Evolutionary conservation across 805 yeast species (phyloP).

Genomic region (Ogataea methylovora): DNA sequence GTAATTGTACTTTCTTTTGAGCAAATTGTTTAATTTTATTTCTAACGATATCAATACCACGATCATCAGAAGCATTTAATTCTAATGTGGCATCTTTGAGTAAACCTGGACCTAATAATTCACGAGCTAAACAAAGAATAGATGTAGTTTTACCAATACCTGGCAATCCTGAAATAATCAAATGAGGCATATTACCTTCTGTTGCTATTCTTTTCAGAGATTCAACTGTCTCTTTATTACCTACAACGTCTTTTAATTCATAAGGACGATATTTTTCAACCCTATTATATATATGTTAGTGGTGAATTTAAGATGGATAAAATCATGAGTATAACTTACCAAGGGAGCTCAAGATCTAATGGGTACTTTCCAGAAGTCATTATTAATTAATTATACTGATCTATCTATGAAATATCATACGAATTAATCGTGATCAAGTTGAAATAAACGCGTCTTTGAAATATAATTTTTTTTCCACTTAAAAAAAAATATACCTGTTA

Average conservation of each 20-base stretch:
- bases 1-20: conserved; percentile 81
- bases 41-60: conserved; percentile 96
- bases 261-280: conserved; percentile 96
- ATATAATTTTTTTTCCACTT: too few relatives aligned
- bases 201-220: conserved; percentile 75
- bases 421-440: too few relatives aligned
- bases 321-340: too few relatives aligned
- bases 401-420: too few relatives aligned
- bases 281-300: too few relatives aligned
- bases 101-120: conserved; percentile 58
- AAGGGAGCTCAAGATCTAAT: too few relatives aligned
- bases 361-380: too few relatives aligned
- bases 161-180: conserved; percentile 92
- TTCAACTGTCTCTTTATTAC: conserved; percentile 84
- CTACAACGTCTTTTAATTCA: conserved; percentile 76
- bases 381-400: too few relatives aligned
- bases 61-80: conserved; percentile 91
- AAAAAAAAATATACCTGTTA: too few relatives aligned
- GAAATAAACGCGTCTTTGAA: too few relatives aligned
- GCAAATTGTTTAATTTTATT: conserved; percentile 94
- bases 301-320: too few relatives aligned
- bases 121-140: conserved; percentile 81
- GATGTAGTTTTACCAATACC: conserved; percentile 98
- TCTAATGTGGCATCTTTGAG: conserved; percentile 83
- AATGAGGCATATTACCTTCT: conserved; percentile 96